Percentiles rank a stretch among this genome's conserved stretches.
Evolutionary conservation across 176 grass and related monocot genomes (phyloP).

Genomic region (Triticum turgidum): DNA sequence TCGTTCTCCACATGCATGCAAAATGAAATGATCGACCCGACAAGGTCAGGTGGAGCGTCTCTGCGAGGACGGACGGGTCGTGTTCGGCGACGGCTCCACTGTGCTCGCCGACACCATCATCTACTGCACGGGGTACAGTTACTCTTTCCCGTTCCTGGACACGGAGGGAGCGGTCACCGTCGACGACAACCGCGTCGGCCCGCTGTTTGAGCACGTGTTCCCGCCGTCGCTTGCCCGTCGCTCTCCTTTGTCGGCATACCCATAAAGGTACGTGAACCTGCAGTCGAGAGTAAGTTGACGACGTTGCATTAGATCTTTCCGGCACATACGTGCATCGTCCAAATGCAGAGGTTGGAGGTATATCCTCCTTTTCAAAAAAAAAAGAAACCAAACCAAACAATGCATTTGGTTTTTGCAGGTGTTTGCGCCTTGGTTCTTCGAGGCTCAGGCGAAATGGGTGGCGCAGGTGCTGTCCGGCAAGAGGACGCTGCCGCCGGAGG

Average conservation of each 20-base stretch:
- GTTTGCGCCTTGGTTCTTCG: not conserved
- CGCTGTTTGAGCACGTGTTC: not conserved
- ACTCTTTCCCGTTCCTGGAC: not conserved
- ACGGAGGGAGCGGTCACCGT: not conserved
- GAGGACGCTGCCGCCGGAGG: not conserved
- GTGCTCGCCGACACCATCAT: not conserved
- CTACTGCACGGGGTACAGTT: not conserved
- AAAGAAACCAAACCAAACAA: not conserved
- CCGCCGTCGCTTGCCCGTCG: not conserved
- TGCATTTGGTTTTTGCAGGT: not conserved
- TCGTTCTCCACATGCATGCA: not conserved
- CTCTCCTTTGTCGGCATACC: conserved; percentile 1
- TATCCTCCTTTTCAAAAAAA: too few relatives aligned
- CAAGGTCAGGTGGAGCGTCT: not conserved
- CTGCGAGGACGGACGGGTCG: not conserved
- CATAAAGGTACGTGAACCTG: not conserved
- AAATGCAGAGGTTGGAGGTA: too few relatives aligned
- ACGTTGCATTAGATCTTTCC: too few relatives aligned
- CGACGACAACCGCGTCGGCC: not conserved
- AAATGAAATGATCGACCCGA: not conserved
- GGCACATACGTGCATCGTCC: too few relatives aligned
- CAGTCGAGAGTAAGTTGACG: too few relatives aligned
- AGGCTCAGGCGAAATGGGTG: not conserved
- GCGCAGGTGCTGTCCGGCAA: not conserved
- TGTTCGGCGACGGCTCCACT: not conserved